Evolutionary conservation across 1,284 basidiomycete species (phyloP).

Genomic region (Irpex sp.): DNA sequence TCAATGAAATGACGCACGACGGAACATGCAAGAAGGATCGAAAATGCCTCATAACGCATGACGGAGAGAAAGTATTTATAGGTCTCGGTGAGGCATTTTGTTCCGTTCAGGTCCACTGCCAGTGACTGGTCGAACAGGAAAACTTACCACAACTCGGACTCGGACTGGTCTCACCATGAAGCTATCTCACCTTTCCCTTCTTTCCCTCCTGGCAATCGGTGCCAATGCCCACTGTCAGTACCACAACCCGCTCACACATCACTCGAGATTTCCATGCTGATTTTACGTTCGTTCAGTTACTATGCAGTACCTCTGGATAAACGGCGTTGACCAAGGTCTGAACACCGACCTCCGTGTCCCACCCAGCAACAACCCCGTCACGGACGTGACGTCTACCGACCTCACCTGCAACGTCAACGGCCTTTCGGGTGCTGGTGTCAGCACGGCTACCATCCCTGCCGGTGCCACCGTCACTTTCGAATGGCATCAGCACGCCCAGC

Average conservation of each 20-base stretch:
- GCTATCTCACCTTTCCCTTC: constrained; percentile 25
- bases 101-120: neutral
- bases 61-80: neutral
- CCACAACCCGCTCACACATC: neutral
- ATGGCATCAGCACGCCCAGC: constrained; percentile 43
- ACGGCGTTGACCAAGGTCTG: constrained; percentile 39
- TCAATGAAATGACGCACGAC: neutral
- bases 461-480: constrained; percentile 39
- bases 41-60: neutral
- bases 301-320: constrained; percentile 46
- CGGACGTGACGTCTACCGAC: constrained; percentile 44
- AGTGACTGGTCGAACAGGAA: neutral
- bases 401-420: constrained; percentile 47
- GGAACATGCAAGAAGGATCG: neutral
- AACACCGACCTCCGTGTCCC: constrained; percentile 41
- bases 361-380: constrained; percentile 50
- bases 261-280: neutral
- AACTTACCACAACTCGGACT: neutral
- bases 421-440: constrained; percentile 33
- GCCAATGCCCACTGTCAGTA: constrained; percentile 39
- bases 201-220: constrained; percentile 27
- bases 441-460: constrained; percentile 35
- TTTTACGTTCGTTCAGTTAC: constrained; percentile 29
- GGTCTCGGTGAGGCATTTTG: neutral
- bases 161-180: constrained; percentile 19